Conservation (phyloP, 371 early-diverging fungal species). For the Dipsacomyces acuminosporus region DNA sequence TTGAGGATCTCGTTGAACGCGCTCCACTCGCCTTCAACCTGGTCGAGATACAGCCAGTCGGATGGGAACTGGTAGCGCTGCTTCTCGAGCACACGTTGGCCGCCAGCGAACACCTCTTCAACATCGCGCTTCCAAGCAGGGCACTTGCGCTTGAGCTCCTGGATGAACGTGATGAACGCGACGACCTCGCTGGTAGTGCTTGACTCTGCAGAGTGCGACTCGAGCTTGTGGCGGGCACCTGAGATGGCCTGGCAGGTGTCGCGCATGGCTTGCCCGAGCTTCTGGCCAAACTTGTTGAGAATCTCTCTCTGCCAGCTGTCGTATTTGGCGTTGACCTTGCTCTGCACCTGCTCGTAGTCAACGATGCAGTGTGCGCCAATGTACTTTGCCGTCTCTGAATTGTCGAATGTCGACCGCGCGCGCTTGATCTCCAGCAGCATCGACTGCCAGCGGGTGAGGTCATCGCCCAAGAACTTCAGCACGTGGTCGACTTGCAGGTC, state of each 20-base stretch:
- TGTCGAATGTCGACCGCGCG: slow-evolving; percentile 93
- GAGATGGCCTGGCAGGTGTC: slow-evolving; percentile 73
- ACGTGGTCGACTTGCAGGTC: slow-evolving; percentile 87
- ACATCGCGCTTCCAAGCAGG: slow-evolving; percentile 79
- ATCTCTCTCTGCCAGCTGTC: slow-evolving; percentile 97
- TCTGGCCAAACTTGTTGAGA: slow-evolving; percentile 82
- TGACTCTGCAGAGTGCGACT: slow-evolving; percentile 80
- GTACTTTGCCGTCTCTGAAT: slow-evolving; percentile 80
- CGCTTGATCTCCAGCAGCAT: slow-evolving; percentile 91
- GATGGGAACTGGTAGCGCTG: slow-evolving; percentile 90
- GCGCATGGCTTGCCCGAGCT: slow-evolving; percentile 79
- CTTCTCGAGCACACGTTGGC: slow-evolving; percentile 90
- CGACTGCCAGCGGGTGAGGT: slow-evolving; percentile 89
- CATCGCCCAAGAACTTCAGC: slow-evolving; percentile 80
- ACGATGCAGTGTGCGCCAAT: slow-evolving; percentile 82
- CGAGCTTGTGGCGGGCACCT: slow-evolving; percentile 80
- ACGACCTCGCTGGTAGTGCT: slow-evolving; percentile 90
- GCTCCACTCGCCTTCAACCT: slow-evolving; percentile 96
- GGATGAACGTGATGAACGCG: slow-evolving; percentile 91
- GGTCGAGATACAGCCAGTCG: slow-evolving; percentile 95
- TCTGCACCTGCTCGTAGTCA: slow-evolving; percentile 96
- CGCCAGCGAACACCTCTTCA: slow-evolving; percentile 76
- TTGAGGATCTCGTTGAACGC: slow-evolving; percentile 90
- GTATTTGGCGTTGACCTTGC: slow-evolving; percentile 96
- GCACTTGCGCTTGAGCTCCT: slow-evolving; percentile 86